These are phyloP conservation scores for Eutypa lata DNA, from an alignment of 2,329 filamentous ascomycete genomes.

Conservation along the genomic window DNA sequence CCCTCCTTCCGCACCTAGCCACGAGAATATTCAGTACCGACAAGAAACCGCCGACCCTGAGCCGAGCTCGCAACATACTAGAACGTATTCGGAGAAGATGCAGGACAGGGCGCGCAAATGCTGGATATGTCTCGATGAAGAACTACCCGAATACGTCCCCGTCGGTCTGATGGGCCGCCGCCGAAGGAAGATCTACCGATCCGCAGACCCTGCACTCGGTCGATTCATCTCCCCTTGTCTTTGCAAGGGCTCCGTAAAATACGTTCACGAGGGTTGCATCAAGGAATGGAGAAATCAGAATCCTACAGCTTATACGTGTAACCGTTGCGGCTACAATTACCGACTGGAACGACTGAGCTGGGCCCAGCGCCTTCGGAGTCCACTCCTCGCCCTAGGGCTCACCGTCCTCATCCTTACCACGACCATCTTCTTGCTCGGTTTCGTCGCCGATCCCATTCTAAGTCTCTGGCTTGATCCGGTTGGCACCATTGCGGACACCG, in stretches of 20 bases:
- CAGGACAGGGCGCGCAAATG: constrained; percentile 48
- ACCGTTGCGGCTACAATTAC: constrained; percentile 84
- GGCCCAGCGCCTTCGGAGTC: constrained; percentile 67
- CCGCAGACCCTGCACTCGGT: constrained; percentile 62
- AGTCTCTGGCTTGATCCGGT: constrained; percentile 81
- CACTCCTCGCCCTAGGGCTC: constrained; percentile 63
- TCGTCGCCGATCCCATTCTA: constrained; percentile 89
- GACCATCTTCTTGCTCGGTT: constrained; percentile 79
- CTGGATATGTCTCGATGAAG: constrained; percentile 81
- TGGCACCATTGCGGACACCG: constrained; percentile 54
- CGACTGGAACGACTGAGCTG: constrained; percentile 72
- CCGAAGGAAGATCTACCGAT: constrained; percentile 54
- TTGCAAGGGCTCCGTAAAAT: constrained; percentile 90
- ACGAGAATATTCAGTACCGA: background rate
- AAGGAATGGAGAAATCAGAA: constrained; percentile 74
- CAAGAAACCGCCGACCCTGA: background rate
- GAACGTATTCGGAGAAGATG: background rate
- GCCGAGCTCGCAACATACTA: background rate
- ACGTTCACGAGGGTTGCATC: constrained; percentile 90
- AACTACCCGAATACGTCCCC: constrained; percentile 45
- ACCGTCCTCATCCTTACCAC: constrained; percentile 70
- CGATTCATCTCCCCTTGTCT: constrained; percentile 82
- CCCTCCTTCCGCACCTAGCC: constrained; percentile 18
- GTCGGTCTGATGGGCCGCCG: constrained; percentile 25
- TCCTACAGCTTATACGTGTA: constrained; percentile 82